Percentiles rank a stretch among this genome's conserved stretches.
These are phyloP conservation scores for Phialophora chinensis DNA, from an alignment of 2,329 filamentous ascomycete genomes.

Conservation along the genomic window DNA sequence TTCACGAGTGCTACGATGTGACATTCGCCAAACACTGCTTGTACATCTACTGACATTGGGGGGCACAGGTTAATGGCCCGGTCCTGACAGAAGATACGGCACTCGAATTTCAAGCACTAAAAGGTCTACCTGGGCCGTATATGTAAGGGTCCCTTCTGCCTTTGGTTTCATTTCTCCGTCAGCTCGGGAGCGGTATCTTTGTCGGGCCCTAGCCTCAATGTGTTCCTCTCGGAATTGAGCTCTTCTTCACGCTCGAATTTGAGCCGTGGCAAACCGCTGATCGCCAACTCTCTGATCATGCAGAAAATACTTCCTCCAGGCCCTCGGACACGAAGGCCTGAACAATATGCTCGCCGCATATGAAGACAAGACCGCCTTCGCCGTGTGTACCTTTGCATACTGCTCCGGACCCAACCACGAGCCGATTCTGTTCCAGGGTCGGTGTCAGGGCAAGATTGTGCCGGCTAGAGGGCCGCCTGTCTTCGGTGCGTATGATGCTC, in stretches of 20 bases:
- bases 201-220: background rate
- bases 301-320: slow-evolving; percentile 92
- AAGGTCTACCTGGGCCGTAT: slow-evolving; percentile 92
- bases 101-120: slow-evolving; percentile 87
- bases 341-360: slow-evolving; percentile 91
- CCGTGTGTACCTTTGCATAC: slow-evolving; percentile 95
- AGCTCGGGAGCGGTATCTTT: background rate
- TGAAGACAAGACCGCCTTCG: slow-evolving; percentile 86
- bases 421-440: slow-evolving; percentile 87
- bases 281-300: background rate
- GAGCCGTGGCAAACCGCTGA: background rate
- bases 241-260: slow-evolving; percentile 1
- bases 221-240: background rate
- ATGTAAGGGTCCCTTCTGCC: slow-evolving; percentile 66
- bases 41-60: background rate
- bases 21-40: background rate
- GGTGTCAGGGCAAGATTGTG: slow-evolving; percentile 86
- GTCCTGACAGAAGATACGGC: slow-evolving; percentile 96
- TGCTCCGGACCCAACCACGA: slow-evolving; percentile 82
- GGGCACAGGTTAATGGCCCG: slow-evolving; percentile 74
- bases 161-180: background rate
- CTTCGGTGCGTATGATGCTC: slow-evolving; percentile 70
- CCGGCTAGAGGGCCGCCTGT: slow-evolving; percentile 76
- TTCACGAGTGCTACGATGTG: background rate
- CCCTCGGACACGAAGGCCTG: slow-evolving; percentile 80